Base-by-base conservation (phyloP, 2,329 filamentous ascomycete species). In the Malbranchea cinnamomea region DNA sequence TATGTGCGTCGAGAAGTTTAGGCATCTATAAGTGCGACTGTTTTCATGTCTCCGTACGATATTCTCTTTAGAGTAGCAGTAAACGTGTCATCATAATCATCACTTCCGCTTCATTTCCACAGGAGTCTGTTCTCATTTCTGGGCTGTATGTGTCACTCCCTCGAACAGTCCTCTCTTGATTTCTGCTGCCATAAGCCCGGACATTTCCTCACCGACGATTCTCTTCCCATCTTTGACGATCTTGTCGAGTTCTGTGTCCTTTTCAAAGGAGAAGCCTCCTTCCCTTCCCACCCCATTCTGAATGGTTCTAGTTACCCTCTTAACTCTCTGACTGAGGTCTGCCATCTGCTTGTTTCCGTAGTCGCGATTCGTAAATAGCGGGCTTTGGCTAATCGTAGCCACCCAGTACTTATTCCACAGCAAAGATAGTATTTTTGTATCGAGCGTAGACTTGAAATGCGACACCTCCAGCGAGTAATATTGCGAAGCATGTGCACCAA, bases 391-490 rank as follows among this genome's bases (percentile, higher is more conserved):
- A 12, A 98, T 69, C 4, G 89, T 98, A 48, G 91, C 81, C 19
- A 94, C 39, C 39, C 55, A 59, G 64, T 98, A 98, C 57, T 95
- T 95, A 63, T 94, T 93, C 89, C 89, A 95, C 17, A 98, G 65
- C 30, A 83, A 68, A 47, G 91, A 82, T 4, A 98, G 65, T 14
- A 98, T 67, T 44, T 84, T 78, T 2, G 75, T 69, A 56, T 98
- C 89, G 16, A 98, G 74, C 0, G 79, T 78, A 39, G 81, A 89
- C 61, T 95, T 95, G 68, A 83, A 98, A 56, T 92, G 83, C 18
- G 83, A 83, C 9, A 95, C 80, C 37, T 91, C 80, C 4, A 98
- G 68, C 9, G 78, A 68, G 57, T 98, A 98, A 62, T 98, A 98
- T 32, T 79, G 74, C 51, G 72, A 80, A 9, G 80, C 76, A 51